Evolutionary conservation across 257 asterid species (phyloP), one percentile per base, ranked within the genome.

Genomic region (Solanum lycopersicoides): DNA sequence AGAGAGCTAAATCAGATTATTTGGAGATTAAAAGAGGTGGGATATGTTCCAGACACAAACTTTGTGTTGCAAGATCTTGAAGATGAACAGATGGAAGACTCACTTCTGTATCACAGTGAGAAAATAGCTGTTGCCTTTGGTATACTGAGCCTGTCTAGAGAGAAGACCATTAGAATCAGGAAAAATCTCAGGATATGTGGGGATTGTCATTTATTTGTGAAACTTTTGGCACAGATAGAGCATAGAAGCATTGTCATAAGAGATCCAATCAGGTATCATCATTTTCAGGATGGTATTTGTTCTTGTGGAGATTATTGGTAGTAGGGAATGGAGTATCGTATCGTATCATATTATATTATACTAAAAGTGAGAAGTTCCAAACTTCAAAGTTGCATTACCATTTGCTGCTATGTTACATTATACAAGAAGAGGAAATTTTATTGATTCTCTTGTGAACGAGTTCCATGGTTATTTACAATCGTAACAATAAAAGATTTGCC

Each of bases 291-390:
- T 72, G 99, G 98, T 28, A 77, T 83, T 75, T 96, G 99, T 88
- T 94, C 98, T 42, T 96, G 98, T 88, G 95, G 98, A n/a, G 98
- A 95, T 87, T 96, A 95, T 86, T 96, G 99, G 99, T 96, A 95
- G 45, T 10, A 18, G 85, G 41, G 85, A 82, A 82, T 82, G 85
- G 45, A 82, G n/a, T 30, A 37, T 37, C 39, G 7, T 37, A 37
- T 37, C 39, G 7, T 37, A 35, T 35, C 39, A 5, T 35, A 37
- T 37, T 7, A 37, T 37, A 37, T 37, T 37, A 37, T 37, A 37
- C 2, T 37, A 37, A 37, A 37, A 37, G 39, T 37, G 39, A 0
- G 1, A 37, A 37, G 39, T 7, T 35, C 7, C 1, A 35, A 5
- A 35, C 39, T 35, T 37, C 39, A 37, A 37, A 37, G 39, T 37